Evolutionary conservation across 2,329 filamentous ascomycete genomes (phyloP), one percentile per base, ranked within the genome.

Genomic region (Balansia obtecta): DNA sequence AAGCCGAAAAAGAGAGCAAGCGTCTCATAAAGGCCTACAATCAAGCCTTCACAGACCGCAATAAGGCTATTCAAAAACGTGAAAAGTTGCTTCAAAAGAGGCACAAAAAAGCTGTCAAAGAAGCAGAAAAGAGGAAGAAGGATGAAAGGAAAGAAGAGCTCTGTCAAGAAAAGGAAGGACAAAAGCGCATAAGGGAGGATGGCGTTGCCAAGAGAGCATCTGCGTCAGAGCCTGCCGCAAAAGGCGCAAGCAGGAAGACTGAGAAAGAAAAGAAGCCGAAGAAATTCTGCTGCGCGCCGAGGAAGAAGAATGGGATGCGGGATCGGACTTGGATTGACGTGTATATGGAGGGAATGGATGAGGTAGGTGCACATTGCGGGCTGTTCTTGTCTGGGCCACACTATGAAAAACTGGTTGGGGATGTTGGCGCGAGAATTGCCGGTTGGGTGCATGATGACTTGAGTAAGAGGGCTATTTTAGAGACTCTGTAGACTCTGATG

Each of bases 321-420:
- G 88, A 95, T 62, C 69, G 76, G 4, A 79, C 82, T 15, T 95
- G 90, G 89, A 71, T 89, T 1, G 74, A 83, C 43, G 77, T 95
- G 2, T 83, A 82, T 59, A 93, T 96, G 86, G 77, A 84, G 52
- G 82, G 81, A 48, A 81, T 93, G 53, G 89, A 95, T 61, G 87
- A 95, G 65, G 85, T 95, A 1, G 82, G 80, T 7, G 90, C 89
- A 10, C 89, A 95, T 63, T 91, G 87, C 54, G 83, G 85, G 0
- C 69, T 95, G 48, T 95, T 95, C 68, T 79, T 87, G 43, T 68
- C 80, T 12, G 82, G 84, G 7, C 74, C 81, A 53, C 83, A 86
- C 51, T 91, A 93, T 61, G 85, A 89, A 58, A 69, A 68, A 55
- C 68, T 91, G n/a, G 81, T 91, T n/a, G 83, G 82, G 0, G 84